Percentiles rank a stretch among this genome's conserved stretches.
phyloP scores from a whole-genome alignment of 2,329 filamentous ascomycete species.

The Gliomastix tumulicola region DNA sequence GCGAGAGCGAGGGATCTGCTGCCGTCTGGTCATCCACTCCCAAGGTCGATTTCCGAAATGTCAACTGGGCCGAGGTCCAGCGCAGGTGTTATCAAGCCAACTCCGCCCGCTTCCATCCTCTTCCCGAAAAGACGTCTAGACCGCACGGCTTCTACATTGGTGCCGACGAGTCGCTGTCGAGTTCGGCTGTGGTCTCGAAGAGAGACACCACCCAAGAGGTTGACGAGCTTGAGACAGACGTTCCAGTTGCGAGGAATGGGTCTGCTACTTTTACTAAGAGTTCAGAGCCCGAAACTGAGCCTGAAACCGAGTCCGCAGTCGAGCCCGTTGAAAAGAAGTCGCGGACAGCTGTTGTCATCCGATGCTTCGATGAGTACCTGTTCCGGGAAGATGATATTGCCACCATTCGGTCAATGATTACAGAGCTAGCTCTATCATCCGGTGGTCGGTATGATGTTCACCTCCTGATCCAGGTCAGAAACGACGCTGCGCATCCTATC shows the following conservation, averaged over 20 bases:
- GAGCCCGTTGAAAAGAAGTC: conserved; percentile 13
- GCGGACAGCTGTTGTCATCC: conserved; percentile 68
- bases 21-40: conserved; percentile 65
- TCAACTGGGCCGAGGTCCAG: conserved; percentile 77
- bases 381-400: conserved; percentile 78
- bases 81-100: conserved; percentile 68
- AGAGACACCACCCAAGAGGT: conserved; percentile 5
- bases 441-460: conserved; percentile 85
- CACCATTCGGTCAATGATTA: conserved; percentile 76
- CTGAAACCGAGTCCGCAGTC: not conserved
- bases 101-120: conserved; percentile 55
- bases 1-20: conserved; percentile 75
- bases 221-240: not conserved
- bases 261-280: too few relatives aligned
- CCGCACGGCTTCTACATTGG: conserved; percentile 47
- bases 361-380: conserved; percentile 73
- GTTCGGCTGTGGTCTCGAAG: conserved; percentile 5
- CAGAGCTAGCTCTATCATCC: conserved; percentile 72
- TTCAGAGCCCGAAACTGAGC: not conserved
- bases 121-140: conserved; percentile 28
- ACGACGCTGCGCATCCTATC: conserved; percentile 66
- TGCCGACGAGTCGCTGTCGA: conserved; percentile 20
- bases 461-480: conserved; percentile 76
- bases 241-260: too few relatives aligned
- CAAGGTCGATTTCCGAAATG: conserved; percentile 68